A percentile compares a stretch with the other conserved stretches of the same genome.
Conservation (phyloP, 2,329 filamentous ascomycete species). For the Beauveria varroae region DNA sequence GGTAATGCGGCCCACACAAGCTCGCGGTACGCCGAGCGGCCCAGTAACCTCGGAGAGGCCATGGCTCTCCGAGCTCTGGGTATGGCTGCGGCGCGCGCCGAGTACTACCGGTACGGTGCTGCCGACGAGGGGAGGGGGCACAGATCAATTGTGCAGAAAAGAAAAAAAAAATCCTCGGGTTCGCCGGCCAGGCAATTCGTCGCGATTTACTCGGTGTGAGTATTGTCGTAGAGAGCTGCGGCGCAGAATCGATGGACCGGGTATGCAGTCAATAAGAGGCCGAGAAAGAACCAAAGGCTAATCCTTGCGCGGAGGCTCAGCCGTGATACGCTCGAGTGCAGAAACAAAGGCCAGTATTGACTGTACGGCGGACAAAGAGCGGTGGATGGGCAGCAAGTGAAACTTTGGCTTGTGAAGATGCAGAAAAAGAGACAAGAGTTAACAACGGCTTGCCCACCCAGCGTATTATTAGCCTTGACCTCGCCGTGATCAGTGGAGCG, state of each 20-base stretch:
- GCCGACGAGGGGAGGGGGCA: not conserved
- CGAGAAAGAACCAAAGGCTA: not conserved
- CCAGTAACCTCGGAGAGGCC: conserved; percentile 22
- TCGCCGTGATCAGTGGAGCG: conserved; percentile 1
- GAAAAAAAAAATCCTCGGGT: not conserved
- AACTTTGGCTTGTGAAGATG: conserved; percentile 9
- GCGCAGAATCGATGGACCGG: not conserved
- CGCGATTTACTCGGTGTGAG: not conserved
- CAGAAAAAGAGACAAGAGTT: conserved; percentile 9
- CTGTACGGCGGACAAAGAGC: conserved; percentile 7
- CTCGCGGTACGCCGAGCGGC: conserved; percentile 19
- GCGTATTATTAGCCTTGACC: not conserved
- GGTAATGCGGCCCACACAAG: conserved; percentile 15
- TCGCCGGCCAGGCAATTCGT: not conserved
- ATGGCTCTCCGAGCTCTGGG: conserved; percentile 16
- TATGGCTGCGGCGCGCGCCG: not conserved
- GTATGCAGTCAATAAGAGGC: not conserved
- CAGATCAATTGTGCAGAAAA: not conserved
- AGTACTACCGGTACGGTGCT: not conserved
- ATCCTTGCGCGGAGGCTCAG: not conserved
- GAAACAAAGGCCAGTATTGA: not conserved
- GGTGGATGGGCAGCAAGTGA: conserved; percentile 8
- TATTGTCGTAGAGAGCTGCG: not conserved
- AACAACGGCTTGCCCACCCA: conserved; percentile 3
- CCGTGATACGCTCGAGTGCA: not conserved